Base-by-base conservation (phyloP, 1,284 basidiomycete species). In the Ceratobasidium sp. region DNA sequence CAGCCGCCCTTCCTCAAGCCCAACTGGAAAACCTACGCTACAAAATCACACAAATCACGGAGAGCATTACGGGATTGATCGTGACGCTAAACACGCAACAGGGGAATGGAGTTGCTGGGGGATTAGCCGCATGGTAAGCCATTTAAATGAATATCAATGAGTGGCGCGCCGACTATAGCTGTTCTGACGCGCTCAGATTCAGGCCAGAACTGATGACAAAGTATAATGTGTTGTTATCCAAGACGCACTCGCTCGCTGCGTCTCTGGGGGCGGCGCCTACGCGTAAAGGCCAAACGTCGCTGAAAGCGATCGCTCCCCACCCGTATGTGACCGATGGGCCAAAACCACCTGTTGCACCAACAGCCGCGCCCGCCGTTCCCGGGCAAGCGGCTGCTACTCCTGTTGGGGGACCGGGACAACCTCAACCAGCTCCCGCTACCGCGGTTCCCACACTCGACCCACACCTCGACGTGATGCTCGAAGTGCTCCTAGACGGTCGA, bases 1-100 rank as follows among this genome's bases (percentile, higher is more conserved):
- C 44, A 3, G 35, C 66, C 5, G 30, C 52, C 3, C 66, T 70
- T 28, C 66, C 66, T 1, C 66, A 58, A 57, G 38, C 66, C 14
- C 66, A 70, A 58, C 54, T 70, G 43, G 66, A 70, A n/a, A 58
- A 70, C 49, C 54, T 70, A n/a, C 66, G 66, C 8, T 70, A 70
- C 32, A 70, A 70, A 49, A 47, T 70, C 26, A 54, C 28, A 9
- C 66, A 70, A 52, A 70, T 70, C 49, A 70, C 47, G 54, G 66
- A 70, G 38, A 70, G 66, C 23, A 70, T 70, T 3, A 23, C 35
- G 14, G 46, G 46, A 13, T 43, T 70, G 2, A 57, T 70, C 1
- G 8, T 70, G 7, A 70, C 66, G 54, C 35, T 70, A 5, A 70
- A 43, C 28, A 44, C 64, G 21, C 64, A 49, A 16, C 64, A 55